phyloP scores from a whole-genome alignment of 1,139 yeast species.

The Candida sanyaensis region DNA sequence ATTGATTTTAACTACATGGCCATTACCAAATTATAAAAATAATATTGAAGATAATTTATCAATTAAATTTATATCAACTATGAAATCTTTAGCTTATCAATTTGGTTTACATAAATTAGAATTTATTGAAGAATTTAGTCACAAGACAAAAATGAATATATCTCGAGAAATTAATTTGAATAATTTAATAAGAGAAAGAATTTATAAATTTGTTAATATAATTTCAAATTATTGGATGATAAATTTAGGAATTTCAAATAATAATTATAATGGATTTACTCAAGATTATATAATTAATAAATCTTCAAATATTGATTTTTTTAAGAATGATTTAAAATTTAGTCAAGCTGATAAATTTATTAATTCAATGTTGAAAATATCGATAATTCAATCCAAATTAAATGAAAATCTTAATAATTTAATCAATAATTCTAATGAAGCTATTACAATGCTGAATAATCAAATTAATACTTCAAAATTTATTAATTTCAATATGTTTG shows the following conservation, averaged over 20 bases:
- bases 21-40: constrained; percentile 36
- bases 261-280: constrained; percentile 41
- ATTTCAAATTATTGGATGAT: constrained; percentile 50
- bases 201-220: constrained; percentile 46
- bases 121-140: constrained; percentile 47
- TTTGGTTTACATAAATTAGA: constrained; percentile 47
- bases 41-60: constrained; percentile 38
- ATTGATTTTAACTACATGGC: constrained; percentile 49
- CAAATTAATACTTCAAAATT: constrained; percentile 30
- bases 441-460: constrained; percentile 17
- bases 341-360: constrained; percentile 34
- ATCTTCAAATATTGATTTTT: constrained; percentile 31
- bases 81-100: constrained; percentile 44
- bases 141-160: constrained; percentile 40
- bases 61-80: constrained; percentile 41
- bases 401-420: constrained; percentile 42
- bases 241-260: constrained; percentile 40
- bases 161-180: constrained; percentile 35
- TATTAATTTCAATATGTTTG: constrained; percentile 47
- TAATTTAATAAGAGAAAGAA: constrained; percentile 42
- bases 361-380: constrained; percentile 41
- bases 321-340: constrained; percentile 8
- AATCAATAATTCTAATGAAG: constrained; percentile 17
- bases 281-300: constrained; percentile 45
- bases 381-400: constrained; percentile 43